Percentiles rank a stretch among this genome's conserved stretches.
Conservation (phyloP, 2,329 filamentous ascomycete genomes). For the Amauroascus verrucosus region DNA sequence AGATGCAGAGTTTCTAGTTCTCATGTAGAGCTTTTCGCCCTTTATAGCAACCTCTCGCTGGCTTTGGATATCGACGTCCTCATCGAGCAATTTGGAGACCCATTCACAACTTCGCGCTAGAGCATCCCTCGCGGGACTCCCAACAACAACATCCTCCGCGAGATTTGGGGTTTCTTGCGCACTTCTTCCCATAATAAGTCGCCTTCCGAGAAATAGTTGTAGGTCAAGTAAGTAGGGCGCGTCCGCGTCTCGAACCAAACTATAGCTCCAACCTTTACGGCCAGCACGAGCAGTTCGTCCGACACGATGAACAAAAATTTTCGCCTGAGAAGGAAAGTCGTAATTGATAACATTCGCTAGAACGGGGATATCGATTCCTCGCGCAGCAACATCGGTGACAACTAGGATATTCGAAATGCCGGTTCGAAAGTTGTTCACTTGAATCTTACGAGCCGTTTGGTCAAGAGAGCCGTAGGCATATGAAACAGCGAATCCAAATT, state of each 20-base stretch:
- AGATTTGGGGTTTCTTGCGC: conserved; percentile 54
- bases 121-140: conserved; percentile 59
- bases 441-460: conserved; percentile 81
- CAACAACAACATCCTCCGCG: conserved; percentile 73
- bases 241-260: conserved; percentile 76
- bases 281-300: conserved; percentile 92
- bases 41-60: conserved; percentile 68
- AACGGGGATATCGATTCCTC: conserved; percentile 95
- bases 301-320: conserved; percentile 92
- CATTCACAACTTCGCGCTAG: conserved; percentile 72
- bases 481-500: conserved; percentile 78
- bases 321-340: conserved; percentile 92
- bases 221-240: conserved; percentile 86
- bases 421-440: conserved; percentile 79
- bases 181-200: conserved; percentile 63
- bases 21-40: conserved; percentile 85
- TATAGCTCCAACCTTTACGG: conserved; percentile 88
- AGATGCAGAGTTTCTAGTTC: conserved; percentile 81
- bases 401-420: conserved; percentile 84
- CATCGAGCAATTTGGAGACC: conserved; percentile 65
- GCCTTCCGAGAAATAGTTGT: conserved; percentile 85
- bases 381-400: conserved; percentile 89
- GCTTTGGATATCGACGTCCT: conserved; percentile 61
- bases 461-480: conserved; percentile 93
- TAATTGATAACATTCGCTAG: conserved; percentile 98